Evolutionary conservation across 768 basidiomycete genomes (phyloP), one percentile per base, ranked within the genome.

Genomic region (Dentipellis fragilis): DNA sequence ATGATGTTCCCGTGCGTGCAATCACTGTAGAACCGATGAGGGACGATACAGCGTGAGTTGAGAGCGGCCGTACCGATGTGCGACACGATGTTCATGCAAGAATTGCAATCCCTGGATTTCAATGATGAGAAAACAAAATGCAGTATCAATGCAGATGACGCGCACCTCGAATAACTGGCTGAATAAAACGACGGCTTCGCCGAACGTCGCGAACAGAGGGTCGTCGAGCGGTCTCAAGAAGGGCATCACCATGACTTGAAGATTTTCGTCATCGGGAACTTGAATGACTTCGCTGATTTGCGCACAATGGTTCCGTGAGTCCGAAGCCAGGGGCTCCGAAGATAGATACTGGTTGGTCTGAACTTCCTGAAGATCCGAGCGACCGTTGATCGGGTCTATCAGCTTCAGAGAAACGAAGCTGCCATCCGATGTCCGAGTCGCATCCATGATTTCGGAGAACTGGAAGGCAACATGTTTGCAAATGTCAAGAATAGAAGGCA

Each of bases 131-230:
- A n/a, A 7, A 8, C 8, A n/a, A n/a, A n/a, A n/a, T n/a, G n/a
- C n/a, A n/a, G n/a, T n/a, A n/a, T n/a, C n/a, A n/a, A n/a, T n/a
- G n/a, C n/a, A n/a, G n/a, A n/a, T n/a, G n/a, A n/a, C n/a, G n/a
- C 55, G 5, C 47, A 63, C 66, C 57, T 68, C 60, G 38, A 67
- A 51, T 1, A 63, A 29, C 42, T 67, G 65, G 1, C 54, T 36
- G 6, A 66, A 53, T 39, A 62, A 68, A 8, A 59, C 62, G 2
- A 68, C 51, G 8, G 59, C 59, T 38, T 68, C 67, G 6, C 60
- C 67, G 14, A 59, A 52, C 3, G 64, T 64, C 17, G 60, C 56
- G 46, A 66, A 68, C 10, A 17, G 56, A 19, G 67, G 66, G 17
- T 59, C 49, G 34, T 66, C 49, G 46, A 55, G 58, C 1, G 45